A percentile compares a stretch with the other conserved stretches of the same genome.
Conservation (phyloP, 176 grass and related monocot species). For the Eremochloa ophiuroides region DNA sequence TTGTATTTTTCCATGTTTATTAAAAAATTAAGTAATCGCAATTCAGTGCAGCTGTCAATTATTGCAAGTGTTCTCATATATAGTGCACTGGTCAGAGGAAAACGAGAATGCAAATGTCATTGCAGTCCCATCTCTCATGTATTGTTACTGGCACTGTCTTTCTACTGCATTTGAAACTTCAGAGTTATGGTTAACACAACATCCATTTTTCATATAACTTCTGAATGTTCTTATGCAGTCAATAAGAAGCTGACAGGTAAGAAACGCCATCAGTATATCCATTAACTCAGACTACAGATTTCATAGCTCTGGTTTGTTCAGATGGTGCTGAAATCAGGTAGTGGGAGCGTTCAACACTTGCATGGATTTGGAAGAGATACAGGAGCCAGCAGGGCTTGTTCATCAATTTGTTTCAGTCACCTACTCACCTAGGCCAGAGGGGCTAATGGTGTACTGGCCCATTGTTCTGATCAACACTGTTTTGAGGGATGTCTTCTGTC, state of each 20-base stretch:
- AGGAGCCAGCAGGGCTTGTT: background rate
- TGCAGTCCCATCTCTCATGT: background rate
- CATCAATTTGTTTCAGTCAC: background rate
- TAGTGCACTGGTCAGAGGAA: background rate
- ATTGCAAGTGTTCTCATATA: background rate
- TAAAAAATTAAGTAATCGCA: background rate
- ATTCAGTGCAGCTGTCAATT: background rate
- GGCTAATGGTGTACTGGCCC: background rate
- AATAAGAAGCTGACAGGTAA: background rate
- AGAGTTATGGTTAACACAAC: background rate
- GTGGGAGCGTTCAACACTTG: too few species aligned
- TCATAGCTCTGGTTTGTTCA: background rate
- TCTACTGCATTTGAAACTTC: background rate
- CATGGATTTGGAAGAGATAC: background rate
- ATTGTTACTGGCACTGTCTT: background rate
- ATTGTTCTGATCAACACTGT: background rate
- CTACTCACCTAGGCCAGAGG: background rate
- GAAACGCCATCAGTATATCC: background rate
- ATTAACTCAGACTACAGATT: background rate
- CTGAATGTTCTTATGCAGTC: background rate
- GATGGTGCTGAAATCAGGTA: background rate
- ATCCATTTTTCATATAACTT: background rate
- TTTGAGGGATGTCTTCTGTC: background rate
- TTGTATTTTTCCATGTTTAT: background rate
- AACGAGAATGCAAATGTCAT: background rate